A percentile compares a stretch with the other conserved stretches of the same genome.
Evolutionary conservation across 768 basidiomycete genomes (phyloP).

Genomic region (Arthromyces matolae): DNA sequence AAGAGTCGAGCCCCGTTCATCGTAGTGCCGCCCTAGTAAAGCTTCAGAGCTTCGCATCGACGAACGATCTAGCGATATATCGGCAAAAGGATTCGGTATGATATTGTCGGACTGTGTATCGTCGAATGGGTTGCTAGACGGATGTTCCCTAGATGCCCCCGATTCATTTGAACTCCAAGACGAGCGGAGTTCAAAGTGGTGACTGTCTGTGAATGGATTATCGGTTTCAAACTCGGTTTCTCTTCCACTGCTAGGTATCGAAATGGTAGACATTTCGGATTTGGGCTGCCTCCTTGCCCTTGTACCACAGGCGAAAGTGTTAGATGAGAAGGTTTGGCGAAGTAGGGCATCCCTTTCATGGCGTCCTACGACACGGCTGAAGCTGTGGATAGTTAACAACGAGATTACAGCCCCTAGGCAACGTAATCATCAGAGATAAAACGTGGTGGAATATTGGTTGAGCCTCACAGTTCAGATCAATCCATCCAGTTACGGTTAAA

Average conservation of each 20-base stretch:
- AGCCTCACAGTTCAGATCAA: conserved; percentile 49
- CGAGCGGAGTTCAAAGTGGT: conserved; percentile 11
- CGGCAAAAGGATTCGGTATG: conserved; percentile 13
- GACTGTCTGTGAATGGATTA: conserved; percentile 34
- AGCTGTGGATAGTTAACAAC: conserved; percentile 54
- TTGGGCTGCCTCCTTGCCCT: conserved; percentile 11
- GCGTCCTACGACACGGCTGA: conserved; percentile 54
- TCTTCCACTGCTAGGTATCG: conserved; percentile 6
- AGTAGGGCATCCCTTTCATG: conserved; percentile 56
- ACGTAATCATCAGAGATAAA: not conserved
- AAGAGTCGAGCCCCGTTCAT: no score
- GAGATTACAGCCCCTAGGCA: conserved; percentile 53
- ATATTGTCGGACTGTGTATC: conserved; percentile 7
- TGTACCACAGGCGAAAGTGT: conserved; percentile 7
- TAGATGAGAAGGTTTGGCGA: conserved; percentile 35
- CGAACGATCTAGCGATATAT: conserved; percentile 26
- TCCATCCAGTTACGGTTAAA: conserved; percentile 48
- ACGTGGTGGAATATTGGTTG: not conserved
- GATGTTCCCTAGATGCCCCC: conserved; percentile 2
- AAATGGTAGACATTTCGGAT: not conserved
- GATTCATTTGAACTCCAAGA: conserved; percentile 16
- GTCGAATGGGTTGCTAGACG: conserved; percentile 10
- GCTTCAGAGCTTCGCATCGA: conserved; percentile 23
- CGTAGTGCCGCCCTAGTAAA: conserved; percentile 18
- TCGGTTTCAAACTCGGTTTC: conserved; percentile 10